Evolutionary conservation across 2,329 filamentous ascomycete genomes (phyloP).

Genomic region (Monilinia fructicola): DNA sequence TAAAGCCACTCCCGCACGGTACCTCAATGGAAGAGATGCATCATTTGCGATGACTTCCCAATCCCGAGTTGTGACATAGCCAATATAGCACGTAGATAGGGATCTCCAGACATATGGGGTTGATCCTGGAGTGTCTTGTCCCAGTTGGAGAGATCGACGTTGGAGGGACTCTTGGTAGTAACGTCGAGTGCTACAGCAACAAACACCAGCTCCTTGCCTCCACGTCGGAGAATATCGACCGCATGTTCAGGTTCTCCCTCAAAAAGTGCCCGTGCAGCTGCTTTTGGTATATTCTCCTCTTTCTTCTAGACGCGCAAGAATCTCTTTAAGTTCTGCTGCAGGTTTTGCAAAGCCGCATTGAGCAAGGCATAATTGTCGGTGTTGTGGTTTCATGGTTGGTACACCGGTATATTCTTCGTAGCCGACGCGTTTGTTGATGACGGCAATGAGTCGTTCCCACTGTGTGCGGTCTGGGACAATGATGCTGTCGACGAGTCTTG

Average conservation of each 20-base stretch:
- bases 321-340: constrained; percentile 46
- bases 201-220: constrained; percentile 68
- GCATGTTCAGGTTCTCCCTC: constrained; percentile 68
- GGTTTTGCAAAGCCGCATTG: constrained; percentile 71
- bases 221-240: constrained; percentile 66
- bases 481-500: constrained; percentile 49
- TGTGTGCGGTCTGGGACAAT: constrained; percentile 47
- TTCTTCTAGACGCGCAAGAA: constrained; percentile 48
- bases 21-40: constrained; percentile 68
- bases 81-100: constrained; percentile 76
- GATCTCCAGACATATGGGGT: constrained; percentile 60
- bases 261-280: constrained; percentile 74
- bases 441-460: constrained; percentile 63
- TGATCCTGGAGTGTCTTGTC: constrained; percentile 35
- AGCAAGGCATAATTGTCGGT: constrained; percentile 72
- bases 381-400: constrained; percentile 63
- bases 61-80: constrained; percentile 72
- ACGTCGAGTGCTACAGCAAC: constrained; percentile 66
- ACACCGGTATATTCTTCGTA: constrained; percentile 64
- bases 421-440: constrained; percentile 61
- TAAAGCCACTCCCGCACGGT: constrained; percentile 72
- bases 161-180: constrained; percentile 52
- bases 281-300: constrained; percentile 67
- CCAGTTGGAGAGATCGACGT: constrained; percentile 40
- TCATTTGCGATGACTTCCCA: constrained; percentile 75